Conservation (phyloP, 2,329 filamentous ascomycete genomes). For the Fusarium tuaranense region DNA sequence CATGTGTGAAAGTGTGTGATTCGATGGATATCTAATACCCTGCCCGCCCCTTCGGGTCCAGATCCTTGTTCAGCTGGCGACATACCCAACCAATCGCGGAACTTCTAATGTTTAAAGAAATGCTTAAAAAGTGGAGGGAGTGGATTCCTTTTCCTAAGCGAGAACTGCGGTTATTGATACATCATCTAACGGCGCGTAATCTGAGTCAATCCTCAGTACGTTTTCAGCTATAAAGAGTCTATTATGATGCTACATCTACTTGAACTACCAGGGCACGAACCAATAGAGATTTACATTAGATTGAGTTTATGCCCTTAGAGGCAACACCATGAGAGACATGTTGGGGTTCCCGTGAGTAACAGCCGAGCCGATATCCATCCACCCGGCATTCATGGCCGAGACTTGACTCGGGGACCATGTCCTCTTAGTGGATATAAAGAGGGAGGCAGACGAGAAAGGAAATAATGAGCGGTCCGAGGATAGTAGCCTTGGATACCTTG, state of each 20-base stretch:
- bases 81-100: neutral
- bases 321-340: neutral
- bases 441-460: neutral
- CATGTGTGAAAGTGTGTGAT: no score
- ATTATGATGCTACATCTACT: neutral
- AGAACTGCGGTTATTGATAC: neutral
- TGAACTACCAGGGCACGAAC: neutral
- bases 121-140: neutral
- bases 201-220: neutral
- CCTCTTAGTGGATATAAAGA: neutral
- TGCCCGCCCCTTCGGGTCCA: neutral
- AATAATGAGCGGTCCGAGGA: neutral
- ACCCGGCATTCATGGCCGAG: neutral
- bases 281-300: neutral
- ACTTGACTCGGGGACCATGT: neutral
- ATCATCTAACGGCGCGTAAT: neutral
- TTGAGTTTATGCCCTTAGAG: neutral
- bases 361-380: neutral
- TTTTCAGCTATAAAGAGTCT: neutral
- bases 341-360: neutral
- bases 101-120: neutral
- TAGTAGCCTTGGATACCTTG: neutral
- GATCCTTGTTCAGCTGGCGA: neutral
- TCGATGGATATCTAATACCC: neutral
- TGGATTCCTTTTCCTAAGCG: neutral